A percentile compares a stretch with the other conserved stretches of the same genome.
These are phyloP conservation scores for Pythium aristosporum DNA, from an alignment of 352 stramenopile genomes.

Conservation along the genomic window DNA sequence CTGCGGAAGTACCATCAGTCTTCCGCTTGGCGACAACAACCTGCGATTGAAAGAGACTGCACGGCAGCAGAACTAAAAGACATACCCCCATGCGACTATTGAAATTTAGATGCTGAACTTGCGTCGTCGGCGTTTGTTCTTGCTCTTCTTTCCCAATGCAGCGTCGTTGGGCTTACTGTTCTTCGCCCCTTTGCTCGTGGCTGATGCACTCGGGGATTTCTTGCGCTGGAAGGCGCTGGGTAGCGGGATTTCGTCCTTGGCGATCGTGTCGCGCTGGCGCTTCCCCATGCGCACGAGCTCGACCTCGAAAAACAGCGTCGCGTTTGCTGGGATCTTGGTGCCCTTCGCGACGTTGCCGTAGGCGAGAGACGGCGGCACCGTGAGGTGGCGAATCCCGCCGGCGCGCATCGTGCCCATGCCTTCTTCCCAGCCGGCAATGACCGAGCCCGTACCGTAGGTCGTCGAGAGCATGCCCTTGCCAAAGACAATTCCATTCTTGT, in stretches of 20 bases:
- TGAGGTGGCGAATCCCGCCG: conserved; percentile 52
- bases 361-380: conserved; percentile 62
- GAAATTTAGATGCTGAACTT: conserved; percentile 29
- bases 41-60: too few relatives aligned
- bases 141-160: conserved; percentile 27
- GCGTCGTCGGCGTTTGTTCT: conserved; percentile 39
- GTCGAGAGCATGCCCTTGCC: conserved; percentile 76
- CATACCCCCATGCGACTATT: too few relatives aligned
- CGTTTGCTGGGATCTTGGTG: conserved; percentile 75
- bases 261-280: conserved; percentile 57
- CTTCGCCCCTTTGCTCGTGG: conserved; percentile 31
- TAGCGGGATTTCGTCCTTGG: conserved; percentile 64
- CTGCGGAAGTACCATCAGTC: too few relatives aligned
- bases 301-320: conserved; percentile 79
- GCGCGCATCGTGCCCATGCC: conserved; percentile 72
- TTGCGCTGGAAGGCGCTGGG: conserved; percentile 77
- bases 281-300: conserved; percentile 78
- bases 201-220: conserved; percentile 24
- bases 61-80: too few relatives aligned
- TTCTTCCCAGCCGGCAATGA: conserved; percentile 84
- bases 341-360: conserved; percentile 67
- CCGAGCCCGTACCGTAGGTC: conserved; percentile 58
- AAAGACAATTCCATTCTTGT: conserved; percentile 62
- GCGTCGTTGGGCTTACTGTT: conserved; percentile 10
- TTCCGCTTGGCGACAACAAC: too few relatives aligned